Conservation (phyloP, 805 yeast genomes). For the Suhomyces emberorum region DNA sequence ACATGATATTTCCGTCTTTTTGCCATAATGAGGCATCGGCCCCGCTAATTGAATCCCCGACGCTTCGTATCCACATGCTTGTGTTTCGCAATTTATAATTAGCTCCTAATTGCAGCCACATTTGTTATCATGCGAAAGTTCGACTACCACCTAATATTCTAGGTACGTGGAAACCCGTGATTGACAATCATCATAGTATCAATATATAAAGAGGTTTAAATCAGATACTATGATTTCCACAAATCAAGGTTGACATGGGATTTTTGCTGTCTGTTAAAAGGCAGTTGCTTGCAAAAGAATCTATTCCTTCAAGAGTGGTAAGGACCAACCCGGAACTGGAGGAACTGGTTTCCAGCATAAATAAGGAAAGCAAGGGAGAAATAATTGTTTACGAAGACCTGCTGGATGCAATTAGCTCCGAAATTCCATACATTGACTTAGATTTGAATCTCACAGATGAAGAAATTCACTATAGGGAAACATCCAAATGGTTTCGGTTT, state of each 20-base stretch:
- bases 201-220: no score
- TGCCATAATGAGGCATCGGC: no score
- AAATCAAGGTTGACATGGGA: background rate
- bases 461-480: slow-evolving; percentile 19
- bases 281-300: background rate
- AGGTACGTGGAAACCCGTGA: no score
- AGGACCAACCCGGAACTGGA: background rate
- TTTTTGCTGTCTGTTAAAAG: background rate
- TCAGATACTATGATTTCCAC: background rate
- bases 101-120: background rate
- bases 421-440: slow-evolving; percentile 21
- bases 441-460: slow-evolving; percentile 15
- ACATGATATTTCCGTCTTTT: no score
- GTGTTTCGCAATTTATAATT: background rate
- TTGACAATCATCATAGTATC: no score
- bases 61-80: no score
- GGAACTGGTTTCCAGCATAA: background rate
- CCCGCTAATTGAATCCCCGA: no score
- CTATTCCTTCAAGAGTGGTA: background rate
- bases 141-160: background rate
- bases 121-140: background rate
- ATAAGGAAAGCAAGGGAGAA: background rate
- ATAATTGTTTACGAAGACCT: slow-evolving; percentile 1
- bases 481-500: slow-evolving; percentile 19
- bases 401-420: background rate